Evolutionary conservation across 352 stramenopile genomes (phyloP), one percentile per base, ranked within the genome.

Genomic region (Globisporangium ultimum): DNA sequence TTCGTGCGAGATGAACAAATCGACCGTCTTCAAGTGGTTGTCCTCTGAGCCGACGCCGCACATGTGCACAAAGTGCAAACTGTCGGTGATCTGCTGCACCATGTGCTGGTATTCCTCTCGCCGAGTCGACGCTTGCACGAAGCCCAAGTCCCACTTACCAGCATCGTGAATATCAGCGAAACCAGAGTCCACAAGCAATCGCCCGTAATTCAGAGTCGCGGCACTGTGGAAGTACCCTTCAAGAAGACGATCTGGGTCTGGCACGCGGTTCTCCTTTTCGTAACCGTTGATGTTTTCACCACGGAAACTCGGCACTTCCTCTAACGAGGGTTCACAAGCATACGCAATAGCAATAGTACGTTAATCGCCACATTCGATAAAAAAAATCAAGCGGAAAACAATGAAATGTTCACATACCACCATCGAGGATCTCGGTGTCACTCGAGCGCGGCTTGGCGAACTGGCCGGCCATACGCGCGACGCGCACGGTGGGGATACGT

Each of bases 1-100:
- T 88, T 99, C 97, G 71, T 99, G 97, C n/a, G 96, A 97, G 22
- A 97, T 97, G 78, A 98, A 99, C 64, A 99, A 95, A 66, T 98
- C 91, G 36, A 97, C 97, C 24, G 95, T 96, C 63, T 97, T 97
- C 47, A 99, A 89, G 49, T 90, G 74, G 15, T 84, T 79, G 68
- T 88, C 84, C 40, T 45, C 59, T 17, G 91, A 97, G 54, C 97
- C 93, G 13, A 99, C 88, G 51, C 96, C 97, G 70, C 97, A 98
- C 66, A 91, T 95, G 71, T 93, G 84, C 63, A 97, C 87, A 75
- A 99, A 99, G 66, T 98, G 92, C 32, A 99, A 76, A 53, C 90
- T 97, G 73, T 99, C 94, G 53, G 98, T 97, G 66, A 99, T 98
- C 76, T 98, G 97, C 48, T 86, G 78, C 14, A 97, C 95, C 78